These are phyloP conservation scores for Rasamsonia emersonii DNA, from an alignment of 2,329 filamentous ascomycete genomes.

Conservation along the genomic window DNA sequence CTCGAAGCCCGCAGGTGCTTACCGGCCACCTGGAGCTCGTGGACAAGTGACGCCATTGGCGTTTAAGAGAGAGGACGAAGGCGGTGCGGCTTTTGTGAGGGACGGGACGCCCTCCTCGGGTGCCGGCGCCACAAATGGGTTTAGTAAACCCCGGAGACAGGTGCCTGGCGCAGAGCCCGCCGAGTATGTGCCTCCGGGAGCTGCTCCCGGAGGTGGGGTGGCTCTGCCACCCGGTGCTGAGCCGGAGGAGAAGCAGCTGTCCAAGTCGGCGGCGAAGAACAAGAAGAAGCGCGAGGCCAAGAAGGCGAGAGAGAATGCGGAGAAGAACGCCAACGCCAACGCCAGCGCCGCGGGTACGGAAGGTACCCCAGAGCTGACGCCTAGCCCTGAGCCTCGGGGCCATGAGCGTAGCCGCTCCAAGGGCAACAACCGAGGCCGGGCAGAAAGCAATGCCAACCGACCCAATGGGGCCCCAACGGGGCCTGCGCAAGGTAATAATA, in stretches of 20 bases:
- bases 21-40: slow-evolving; percentile 87
- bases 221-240: slow-evolving; percentile 57
- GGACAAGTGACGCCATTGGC: slow-evolving; percentile 81
- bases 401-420: slow-evolving; percentile 6
- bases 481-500: slow-evolving; percentile 6
- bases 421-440: slow-evolving; percentile 10
- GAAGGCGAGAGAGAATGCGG: slow-evolving; percentile 74
- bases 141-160: slow-evolving; percentile 62
- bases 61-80: slow-evolving; percentile 97
- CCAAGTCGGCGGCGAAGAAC: slow-evolving; percentile 84
- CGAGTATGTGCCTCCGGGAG: slow-evolving; percentile 56
- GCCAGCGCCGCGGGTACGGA: slow-evolving; percentile 38
- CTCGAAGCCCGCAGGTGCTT: slow-evolving; percentile 93
- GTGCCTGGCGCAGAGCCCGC: slow-evolving; percentile 79
- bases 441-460: slow-evolving; percentile 10
- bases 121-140: slow-evolving; percentile 59
- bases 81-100: slow-evolving; percentile 77
- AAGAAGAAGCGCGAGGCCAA: slow-evolving; percentile 97
- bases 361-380: slow-evolving; percentile 47
- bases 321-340: slow-evolving; percentile 39
- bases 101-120: slow-evolving; percentile 65
- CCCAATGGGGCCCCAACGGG: slow-evolving; percentile 1
- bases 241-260: slow-evolving; percentile 60
- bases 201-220: slow-evolving; percentile 57
- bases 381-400: slow-evolving; percentile 20